phyloP scores from a whole-genome alignment of 1,284 basidiomycete genomes.

The Fomitiporia mediterranea region DNA sequence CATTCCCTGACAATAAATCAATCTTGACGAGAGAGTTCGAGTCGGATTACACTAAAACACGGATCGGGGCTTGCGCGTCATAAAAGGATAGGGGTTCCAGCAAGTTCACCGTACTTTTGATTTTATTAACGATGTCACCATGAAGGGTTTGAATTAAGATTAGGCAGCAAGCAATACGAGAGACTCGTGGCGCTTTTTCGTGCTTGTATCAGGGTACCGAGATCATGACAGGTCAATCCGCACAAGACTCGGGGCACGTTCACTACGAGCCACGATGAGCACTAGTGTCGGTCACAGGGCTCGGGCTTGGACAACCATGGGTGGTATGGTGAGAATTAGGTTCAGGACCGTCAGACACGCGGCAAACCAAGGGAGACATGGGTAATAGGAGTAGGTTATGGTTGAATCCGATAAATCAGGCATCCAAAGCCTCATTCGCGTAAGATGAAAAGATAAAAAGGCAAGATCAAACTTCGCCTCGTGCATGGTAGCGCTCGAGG shows the following conservation, averaged over 20 bases:
- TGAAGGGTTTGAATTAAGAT: slow-evolving; percentile 14
- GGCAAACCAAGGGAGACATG: background rate
- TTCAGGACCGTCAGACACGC: slow-evolving; percentile 4
- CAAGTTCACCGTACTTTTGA: slow-evolving; percentile 14
- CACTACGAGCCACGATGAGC: background rate
- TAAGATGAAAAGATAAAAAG: slow-evolving; percentile 1
- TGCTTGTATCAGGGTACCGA: slow-evolving; percentile 15
- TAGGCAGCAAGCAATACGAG: background rate
- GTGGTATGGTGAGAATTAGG: slow-evolving; percentile 7
- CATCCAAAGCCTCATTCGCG: background rate
- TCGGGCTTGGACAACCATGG: slow-evolving; percentile 2
- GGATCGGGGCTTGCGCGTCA: slow-evolving; percentile 15
- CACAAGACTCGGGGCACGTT: background rate
- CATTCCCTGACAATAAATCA: slow-evolving; percentile 19
- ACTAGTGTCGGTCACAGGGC: background rate
- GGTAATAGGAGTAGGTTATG: background rate
- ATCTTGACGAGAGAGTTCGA: slow-evolving; percentile 16
- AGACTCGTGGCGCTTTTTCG: slow-evolving; percentile 20
- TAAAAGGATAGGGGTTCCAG: slow-evolving; percentile 18
- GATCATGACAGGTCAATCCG: slow-evolving; percentile 3
- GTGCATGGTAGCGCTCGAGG: background rate
- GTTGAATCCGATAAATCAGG: background rate
- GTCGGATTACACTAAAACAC: slow-evolving; percentile 10
- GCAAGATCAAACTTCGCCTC: slow-evolving; percentile 1
- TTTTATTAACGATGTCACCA: slow-evolving; percentile 5